A percentile compares a stretch with the other conserved stretches of the same genome.
phyloP scores from a whole-genome alignment of 1,284 basidiomycete genomes.

The Moniliophthora roreri region DNA sequence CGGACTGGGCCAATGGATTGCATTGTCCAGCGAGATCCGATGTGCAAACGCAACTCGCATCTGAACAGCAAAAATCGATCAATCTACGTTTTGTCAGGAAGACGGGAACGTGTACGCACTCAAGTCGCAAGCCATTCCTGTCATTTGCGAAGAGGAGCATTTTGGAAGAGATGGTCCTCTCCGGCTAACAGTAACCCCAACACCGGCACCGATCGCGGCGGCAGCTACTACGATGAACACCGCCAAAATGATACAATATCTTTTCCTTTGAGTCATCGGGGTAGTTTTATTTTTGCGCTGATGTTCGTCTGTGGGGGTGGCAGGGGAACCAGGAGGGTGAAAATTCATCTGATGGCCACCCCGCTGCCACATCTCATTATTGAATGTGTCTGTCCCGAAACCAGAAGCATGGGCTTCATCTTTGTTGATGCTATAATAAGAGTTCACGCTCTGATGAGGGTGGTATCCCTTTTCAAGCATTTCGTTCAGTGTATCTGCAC shows the following conservation, averaged over 20 bases:
- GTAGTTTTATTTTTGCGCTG: conserved; percentile 3
- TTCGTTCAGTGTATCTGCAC: conserved; percentile 46
- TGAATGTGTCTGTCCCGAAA: conserved; percentile 15
- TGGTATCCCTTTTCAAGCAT: conserved; percentile 54
- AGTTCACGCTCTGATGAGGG: conserved; percentile 43
- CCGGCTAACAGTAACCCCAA: conserved; percentile 37
- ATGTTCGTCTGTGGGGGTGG: neutral
- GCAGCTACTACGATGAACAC: conserved; percentile 36
- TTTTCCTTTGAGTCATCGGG: conserved; percentile 23
- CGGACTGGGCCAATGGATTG: conserved; percentile 50
- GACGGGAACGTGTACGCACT: conserved; percentile 35
- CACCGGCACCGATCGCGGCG: conserved; percentile 35
- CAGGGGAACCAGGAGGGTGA: neutral
- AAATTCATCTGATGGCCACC: neutral
- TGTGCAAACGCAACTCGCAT: conserved; percentile 63
- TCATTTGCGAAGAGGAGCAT: conserved; percentile 38
- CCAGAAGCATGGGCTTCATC: conserved; percentile 22
- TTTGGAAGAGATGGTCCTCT: conserved; percentile 22
- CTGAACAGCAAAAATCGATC: conserved; percentile 29
- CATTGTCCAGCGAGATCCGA: conserved; percentile 42
- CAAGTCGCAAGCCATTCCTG: conserved; percentile 53
- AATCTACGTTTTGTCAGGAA: neutral
- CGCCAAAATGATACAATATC: conserved; percentile 28
- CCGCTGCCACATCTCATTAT: neutral
- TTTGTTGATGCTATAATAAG: conserved; percentile 19